Base-by-base conservation (phyloP, 2,329 filamentous ascomycete genomes). In the Exophiala sp. region DNA sequence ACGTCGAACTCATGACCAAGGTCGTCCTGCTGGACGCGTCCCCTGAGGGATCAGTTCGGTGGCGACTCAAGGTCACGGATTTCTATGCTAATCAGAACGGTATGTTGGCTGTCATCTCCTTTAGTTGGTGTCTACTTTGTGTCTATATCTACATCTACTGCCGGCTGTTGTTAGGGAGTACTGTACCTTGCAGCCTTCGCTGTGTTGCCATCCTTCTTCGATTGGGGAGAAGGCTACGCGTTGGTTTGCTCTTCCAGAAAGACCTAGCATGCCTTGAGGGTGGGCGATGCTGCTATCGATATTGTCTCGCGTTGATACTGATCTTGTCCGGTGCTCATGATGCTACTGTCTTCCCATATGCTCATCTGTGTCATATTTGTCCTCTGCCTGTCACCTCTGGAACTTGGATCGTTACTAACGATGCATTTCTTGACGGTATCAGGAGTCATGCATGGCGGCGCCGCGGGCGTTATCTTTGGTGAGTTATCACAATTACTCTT, bases 401-500 rank as follows among this genome's bases (percentile, higher is more conserved):
- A n/a, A n/a, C n/a, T n/a, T n/a, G n/a, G n/a, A n/a, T n/a, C n/a
- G n/a, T n/a, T n/a, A n/a, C n/a, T n/a, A n/a, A n/a, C n/a, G n/a
- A n/a, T n/a, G n/a, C n/a, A n/a, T n/a, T n/a, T n/a, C n/a, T n/a
- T n/a, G n/a, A n/a, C n/a, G n/a, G 24, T 27, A 42, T 39, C 46
- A 60, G 56, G 59, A 13, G 61, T 64, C 11, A 58, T 63, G 52
- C 61, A 63, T 54, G 61, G 61, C 39, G 85, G 85, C 0, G 73
- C 74, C 0, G 85, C 89, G 60, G 74, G 85, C 52, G 68, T 91
- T 43, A 78, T 91, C 73, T 91, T 91, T 68, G 87, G 75, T 77
- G 58, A 24, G 39, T 29, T 13, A 8, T 29, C 7, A 22, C 24
- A 5, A 34, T 5, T 5, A n/a, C 32, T n/a, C 6, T 35, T 35